Conservation (phyloP, 1,284 basidiomycete genomes). For the Ustilago shanxiensis region DNA sequence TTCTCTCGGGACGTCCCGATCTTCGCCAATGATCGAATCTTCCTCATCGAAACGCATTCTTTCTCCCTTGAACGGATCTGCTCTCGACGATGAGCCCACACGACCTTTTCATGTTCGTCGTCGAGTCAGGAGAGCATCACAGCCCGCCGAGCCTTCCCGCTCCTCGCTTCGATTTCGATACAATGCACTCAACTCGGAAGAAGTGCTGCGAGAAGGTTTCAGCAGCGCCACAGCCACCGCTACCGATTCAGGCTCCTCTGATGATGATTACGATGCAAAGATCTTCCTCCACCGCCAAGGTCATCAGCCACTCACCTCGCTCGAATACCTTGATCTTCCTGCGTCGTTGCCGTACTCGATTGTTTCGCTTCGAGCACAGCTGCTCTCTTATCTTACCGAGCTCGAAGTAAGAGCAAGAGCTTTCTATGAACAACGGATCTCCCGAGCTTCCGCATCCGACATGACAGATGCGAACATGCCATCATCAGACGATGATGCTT, state of each 20-base stretch:
- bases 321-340: conserved; percentile 58
- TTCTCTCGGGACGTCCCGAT: conserved; percentile 35
- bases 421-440: conserved; percentile 44
- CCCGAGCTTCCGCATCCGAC: conserved; percentile 10
- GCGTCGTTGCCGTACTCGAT: conserved; percentile 57
- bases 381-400: conserved; percentile 53
- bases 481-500: background rate
- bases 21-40: conserved; percentile 29
- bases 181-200: conserved; percentile 12
- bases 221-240: conserved; percentile 41
- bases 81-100: conserved; percentile 31
- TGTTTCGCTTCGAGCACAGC: conserved; percentile 49
- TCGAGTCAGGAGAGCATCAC: conserved; percentile 35
- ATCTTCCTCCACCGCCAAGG: conserved; percentile 11
- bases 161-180: conserved; percentile 23
- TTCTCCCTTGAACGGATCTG: conserved; percentile 1
- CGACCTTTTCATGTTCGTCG: conserved; percentile 40
- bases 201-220: conserved; percentile 25
- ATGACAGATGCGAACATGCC: background rate
- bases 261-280: conserved; percentile 38
- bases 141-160: conserved; percentile 21
- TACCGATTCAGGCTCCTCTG: conserved; percentile 45
- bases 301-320: conserved; percentile 37
- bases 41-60: conserved; percentile 5
- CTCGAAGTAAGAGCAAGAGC: conserved; percentile 48